These are phyloP conservation scores for Lasiosphaeria miniovina DNA, from an alignment of 495 filamentous ascomycete genomes.

Conservation along the genomic window DNA sequence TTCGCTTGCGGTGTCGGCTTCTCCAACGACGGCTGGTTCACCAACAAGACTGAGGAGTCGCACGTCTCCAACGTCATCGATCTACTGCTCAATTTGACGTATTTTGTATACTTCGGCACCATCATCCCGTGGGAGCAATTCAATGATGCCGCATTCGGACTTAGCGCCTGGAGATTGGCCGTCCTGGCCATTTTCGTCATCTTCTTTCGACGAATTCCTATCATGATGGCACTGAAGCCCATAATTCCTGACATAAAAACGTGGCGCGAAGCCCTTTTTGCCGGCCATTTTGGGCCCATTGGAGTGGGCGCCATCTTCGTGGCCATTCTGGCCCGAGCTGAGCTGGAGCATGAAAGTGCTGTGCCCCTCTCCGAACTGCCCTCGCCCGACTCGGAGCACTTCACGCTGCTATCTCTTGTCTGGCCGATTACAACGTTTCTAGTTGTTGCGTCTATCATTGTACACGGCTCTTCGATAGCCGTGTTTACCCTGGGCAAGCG, in stretches of 20 bases:
- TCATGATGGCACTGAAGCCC: constrained; percentile 90
- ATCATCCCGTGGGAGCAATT: constrained; percentile 94
- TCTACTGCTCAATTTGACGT: constrained; percentile 91
- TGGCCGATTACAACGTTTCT: constrained; percentile 97
- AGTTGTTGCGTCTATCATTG: constrained; percentile 89
- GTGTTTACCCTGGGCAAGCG: constrained; percentile 98
- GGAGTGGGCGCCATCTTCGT: constrained; percentile 97
- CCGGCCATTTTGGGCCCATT: constrained; percentile 97
- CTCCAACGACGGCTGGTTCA: constrained; percentile 99
- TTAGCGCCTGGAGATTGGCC: constrained; percentile 81
- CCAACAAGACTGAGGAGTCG: constrained; percentile 95
- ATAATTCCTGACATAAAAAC: constrained; percentile 96
- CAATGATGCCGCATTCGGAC: constrained; percentile 66
- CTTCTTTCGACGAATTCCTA: constrained; percentile 92
- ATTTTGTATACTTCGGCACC: constrained; percentile 96
- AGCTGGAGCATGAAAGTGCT: constrained; percentile 70
- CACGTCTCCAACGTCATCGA: constrained; percentile 99
- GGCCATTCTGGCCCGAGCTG: constrained; percentile 84
- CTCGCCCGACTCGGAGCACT: constrained; percentile 46
- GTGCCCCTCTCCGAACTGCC: constrained; percentile 68
- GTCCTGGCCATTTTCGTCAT: constrained; percentile 90
- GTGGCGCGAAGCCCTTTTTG: constrained; percentile 97
- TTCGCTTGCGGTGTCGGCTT: constrained; percentile 96
- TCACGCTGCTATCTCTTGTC: constrained; percentile 72
- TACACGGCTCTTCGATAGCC: constrained; percentile 96